Conservation (phyloP, 108 stramenopile species). For the Pseudonitzschia multistriata region DNA sequence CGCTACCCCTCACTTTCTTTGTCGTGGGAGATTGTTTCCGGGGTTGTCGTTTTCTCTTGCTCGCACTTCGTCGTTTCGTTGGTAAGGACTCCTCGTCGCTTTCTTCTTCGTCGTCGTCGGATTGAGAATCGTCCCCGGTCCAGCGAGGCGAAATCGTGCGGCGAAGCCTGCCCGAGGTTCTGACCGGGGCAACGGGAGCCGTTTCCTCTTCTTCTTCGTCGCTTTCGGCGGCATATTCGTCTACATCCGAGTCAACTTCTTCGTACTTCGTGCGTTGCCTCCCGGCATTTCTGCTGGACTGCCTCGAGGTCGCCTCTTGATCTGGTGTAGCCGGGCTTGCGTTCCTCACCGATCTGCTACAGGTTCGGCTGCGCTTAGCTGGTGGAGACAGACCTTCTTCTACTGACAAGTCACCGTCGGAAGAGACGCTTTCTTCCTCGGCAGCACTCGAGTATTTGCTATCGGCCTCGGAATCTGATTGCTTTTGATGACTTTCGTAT, state of each 20-base stretch:
- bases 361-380: slow-evolving; percentile 3
- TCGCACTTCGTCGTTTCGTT: neutral
- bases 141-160: neutral
- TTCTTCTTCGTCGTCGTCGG: slow-evolving; percentile 26
- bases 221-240: slow-evolving; percentile 5
- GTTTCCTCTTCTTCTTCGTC: slow-evolving; percentile 16
- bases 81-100: slow-evolving; percentile 17
- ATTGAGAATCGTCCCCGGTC: neutral
- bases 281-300: slow-evolving; percentile 2
- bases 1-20: neutral
- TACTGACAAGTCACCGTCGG: neutral
- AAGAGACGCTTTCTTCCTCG: neutral
- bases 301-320: neutral
- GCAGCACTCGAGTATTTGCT: slow-evolving; percentile 6
- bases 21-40: neutral
- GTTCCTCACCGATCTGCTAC: neutral
- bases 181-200: neutral
- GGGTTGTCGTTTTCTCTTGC: slow-evolving; percentile 2
- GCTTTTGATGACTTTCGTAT: neutral
- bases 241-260: slow-evolving; percentile 25
- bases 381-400: slow-evolving; percentile 11
- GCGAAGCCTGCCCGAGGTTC: neutral
- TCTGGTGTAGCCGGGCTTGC: neutral
- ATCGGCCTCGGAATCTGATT: slow-evolving; percentile 2
- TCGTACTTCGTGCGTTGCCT: slow-evolving; percentile 3